Evolutionary conservation across 1,139 yeast species (phyloP).

Genomic region (Taphrina communis): DNA sequence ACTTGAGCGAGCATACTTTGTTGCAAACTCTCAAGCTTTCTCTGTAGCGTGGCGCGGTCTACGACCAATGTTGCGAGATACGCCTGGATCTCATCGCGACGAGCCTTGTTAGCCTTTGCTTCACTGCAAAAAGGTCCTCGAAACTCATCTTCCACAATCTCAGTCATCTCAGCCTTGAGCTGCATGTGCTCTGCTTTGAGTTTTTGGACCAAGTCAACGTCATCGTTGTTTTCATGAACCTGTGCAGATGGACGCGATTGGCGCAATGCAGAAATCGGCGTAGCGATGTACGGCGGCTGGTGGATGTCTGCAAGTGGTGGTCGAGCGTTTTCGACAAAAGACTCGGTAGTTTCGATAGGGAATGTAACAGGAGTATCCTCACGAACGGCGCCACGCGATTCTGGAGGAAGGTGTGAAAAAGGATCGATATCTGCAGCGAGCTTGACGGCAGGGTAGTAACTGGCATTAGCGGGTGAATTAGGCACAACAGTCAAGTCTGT

Average conservation of each 20-base stretch:
- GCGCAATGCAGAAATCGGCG: constrained; percentile 1
- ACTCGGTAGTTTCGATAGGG: neutral
- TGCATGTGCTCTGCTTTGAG: constrained; percentile 24
- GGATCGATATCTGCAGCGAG: neutral
- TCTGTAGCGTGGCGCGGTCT: constrained; percentile 12
- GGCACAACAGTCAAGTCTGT: neutral
- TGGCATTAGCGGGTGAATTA: constrained; percentile 10
- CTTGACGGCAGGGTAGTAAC: neutral
- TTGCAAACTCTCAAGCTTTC: constrained; percentile 15
- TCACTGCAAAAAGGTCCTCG: constrained; percentile 18
- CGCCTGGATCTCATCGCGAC: constrained; percentile 6
- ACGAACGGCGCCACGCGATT: neutral
- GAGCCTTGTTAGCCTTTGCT: constrained; percentile 11
- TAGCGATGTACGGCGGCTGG: constrained; percentile 8
- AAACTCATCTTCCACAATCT: constrained; percentile 23
- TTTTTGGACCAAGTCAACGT: neutral
- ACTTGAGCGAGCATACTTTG: constrained; percentile 5
- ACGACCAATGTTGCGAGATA: neutral
- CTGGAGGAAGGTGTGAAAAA: neutral
- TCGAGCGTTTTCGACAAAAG: neutral
- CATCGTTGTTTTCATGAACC: neutral
- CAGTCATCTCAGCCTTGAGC: constrained; percentile 29
- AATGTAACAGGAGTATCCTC: constrained; percentile 2
- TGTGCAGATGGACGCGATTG: neutral
- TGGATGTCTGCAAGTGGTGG: constrained; percentile 7